Evolutionary conservation across 805 yeast genomes (phyloP).

Genomic region (Saccharomyces jurei): DNA sequence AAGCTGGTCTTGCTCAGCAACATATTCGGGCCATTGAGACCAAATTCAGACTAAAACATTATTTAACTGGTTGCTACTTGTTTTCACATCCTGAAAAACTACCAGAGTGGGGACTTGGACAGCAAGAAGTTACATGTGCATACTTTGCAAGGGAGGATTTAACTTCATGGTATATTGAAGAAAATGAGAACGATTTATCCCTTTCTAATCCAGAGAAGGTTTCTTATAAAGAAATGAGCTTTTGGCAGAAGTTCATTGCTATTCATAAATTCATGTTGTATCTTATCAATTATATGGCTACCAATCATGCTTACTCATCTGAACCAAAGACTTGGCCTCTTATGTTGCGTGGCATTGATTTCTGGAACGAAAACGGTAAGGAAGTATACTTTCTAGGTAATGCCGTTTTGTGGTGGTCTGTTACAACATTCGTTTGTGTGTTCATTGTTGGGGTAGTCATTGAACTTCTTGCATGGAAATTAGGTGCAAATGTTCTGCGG

Average conservation of each 20-base stretch:
- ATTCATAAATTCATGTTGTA: conserved; percentile 68
- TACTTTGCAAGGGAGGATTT: conserved; percentile 55
- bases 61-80: conserved; percentile 70
- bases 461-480: conserved; percentile 55
- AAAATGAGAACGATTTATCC: conserved; percentile 46
- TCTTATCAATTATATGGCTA: conserved; percentile 57
- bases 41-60: conserved; percentile 66
- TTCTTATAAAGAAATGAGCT: conserved; percentile 45
- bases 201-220: conserved; percentile 40
- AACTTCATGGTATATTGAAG: conserved; percentile 68
- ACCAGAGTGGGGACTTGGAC: conserved; percentile 77
- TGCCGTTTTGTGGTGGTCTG: conserved; percentile 71
- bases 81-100: conserved; percentile 65
- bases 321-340: conserved; percentile 69
- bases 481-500: conserved; percentile 42
- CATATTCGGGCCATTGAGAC: conserved; percentile 60
- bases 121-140: conserved; percentile 80
- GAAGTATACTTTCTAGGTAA: conserved; percentile 72
- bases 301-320: conserved; percentile 64
- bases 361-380: conserved; percentile 48
- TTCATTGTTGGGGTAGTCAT: conserved; percentile 40
- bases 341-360: conserved; percentile 67
- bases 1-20: conserved; percentile 43
- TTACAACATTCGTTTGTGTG: conserved; percentile 42
- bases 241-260: conserved; percentile 55